Evolutionary conservation across 345 rosid species (phyloP).

Genomic region (Isatis tinctoria): DNA sequence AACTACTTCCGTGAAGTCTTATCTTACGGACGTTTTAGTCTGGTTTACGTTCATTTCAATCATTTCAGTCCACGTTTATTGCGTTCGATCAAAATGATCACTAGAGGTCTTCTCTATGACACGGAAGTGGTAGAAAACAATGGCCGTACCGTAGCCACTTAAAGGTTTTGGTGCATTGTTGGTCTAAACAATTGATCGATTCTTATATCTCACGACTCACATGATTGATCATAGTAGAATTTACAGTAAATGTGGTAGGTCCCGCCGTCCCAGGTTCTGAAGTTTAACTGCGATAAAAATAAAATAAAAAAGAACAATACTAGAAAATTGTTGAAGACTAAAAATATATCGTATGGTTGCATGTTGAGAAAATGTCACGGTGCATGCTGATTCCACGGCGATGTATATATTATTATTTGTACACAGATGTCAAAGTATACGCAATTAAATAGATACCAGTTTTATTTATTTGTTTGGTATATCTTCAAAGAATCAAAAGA

Average conservation of each 20-base stretch:
- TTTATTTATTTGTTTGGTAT: not conserved
- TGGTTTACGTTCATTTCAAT: not conserved
- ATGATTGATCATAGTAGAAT: not conserved
- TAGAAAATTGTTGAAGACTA: not conserved
- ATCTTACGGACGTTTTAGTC: not conserved
- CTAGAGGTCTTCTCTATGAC: not conserved
- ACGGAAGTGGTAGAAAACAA: not conserved
- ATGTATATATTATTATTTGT: not conserved
- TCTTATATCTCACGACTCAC: not conserved
- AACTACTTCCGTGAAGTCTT: not conserved
- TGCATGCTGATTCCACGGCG: constrained; percentile 23
- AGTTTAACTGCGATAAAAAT: not conserved
- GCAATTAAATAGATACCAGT: not conserved
- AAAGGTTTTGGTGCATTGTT: not conserved
- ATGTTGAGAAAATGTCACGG: constrained; percentile 23
- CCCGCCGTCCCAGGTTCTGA: constrained; percentile 19
- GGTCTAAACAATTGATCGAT: constrained; percentile 3
- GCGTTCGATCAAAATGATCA: not conserved
- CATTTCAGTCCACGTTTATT: not conserved
- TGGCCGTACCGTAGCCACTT: not conserved
- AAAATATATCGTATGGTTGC: not conserved
- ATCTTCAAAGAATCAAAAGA: constrained; percentile 5
- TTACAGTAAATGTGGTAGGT: constrained; percentile 1
- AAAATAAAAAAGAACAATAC: not conserved
- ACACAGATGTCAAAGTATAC: constrained; percentile 17